Evolutionary conservation across 2,329 filamentous ascomycete species (phyloP).

Genomic region (Alternaria gansuensis): DNA sequence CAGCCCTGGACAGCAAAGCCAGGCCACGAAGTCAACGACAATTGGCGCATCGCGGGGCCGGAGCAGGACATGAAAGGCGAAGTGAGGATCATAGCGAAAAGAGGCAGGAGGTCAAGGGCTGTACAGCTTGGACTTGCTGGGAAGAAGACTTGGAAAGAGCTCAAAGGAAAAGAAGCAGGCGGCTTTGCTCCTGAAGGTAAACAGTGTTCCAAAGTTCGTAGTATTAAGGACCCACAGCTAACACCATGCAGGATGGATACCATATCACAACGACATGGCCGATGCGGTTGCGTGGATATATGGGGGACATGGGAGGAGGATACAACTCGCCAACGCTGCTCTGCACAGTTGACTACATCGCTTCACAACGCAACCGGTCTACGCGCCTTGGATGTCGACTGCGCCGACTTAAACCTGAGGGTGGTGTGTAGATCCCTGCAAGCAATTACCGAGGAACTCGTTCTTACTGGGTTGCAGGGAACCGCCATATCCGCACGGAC

Average conservation of each 20-base stretch:
- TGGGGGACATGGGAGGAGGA: conserved; percentile 45
- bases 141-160: conserved; percentile 42
- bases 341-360: conserved; percentile 30
- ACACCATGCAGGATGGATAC: conserved; percentile 40
- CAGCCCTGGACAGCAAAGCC: conserved; percentile 43
- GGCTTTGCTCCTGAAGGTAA: conserved; percentile 42
- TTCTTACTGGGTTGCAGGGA: no score
- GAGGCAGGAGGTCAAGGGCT: conserved; percentile 37
- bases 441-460: neutral
- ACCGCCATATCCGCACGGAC: no score
- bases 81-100: conserved; percentile 44
- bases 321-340: conserved; percentile 44
- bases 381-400: conserved; percentile 17
- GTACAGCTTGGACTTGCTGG: conserved; percentile 42
- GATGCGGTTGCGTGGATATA: conserved; percentile 51
- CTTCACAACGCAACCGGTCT: conserved; percentile 16
- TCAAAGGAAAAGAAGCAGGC: conserved; percentile 39
- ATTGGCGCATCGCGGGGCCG: conserved; percentile 38
- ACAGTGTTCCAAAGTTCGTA: conserved; percentile 2
- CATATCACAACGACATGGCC: conserved; percentile 49
- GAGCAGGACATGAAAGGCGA: conserved; percentile 47
- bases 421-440: neutral
- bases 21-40: conserved; percentile 43
- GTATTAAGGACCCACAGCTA: neutral
- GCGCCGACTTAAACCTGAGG: conserved; percentile 5